Conservation (phyloP, 2,329 filamentous ascomycete genomes). For the Hirsutella thompsonii region DNA sequence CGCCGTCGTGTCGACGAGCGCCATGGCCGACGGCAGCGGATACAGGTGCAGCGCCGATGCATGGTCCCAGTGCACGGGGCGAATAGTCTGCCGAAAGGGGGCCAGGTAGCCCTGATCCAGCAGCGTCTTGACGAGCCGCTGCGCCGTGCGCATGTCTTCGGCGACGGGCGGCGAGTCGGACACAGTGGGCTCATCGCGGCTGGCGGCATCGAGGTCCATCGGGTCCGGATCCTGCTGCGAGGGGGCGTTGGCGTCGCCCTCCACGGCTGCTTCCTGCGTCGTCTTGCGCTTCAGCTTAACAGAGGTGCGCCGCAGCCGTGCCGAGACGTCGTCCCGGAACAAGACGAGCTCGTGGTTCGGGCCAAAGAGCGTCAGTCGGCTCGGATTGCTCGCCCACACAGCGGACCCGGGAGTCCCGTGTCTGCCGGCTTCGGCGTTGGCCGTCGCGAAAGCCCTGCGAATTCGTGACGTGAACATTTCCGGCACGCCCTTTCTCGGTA, state of each 20-base stretch:
- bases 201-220: slow-evolving; percentile 27
- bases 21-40: slow-evolving; percentile 72
- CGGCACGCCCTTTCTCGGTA: slow-evolving; percentile 63
- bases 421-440: slow-evolving; percentile 54
- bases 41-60: slow-evolving; percentile 67
- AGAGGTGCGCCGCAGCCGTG: slow-evolving; percentile 62
- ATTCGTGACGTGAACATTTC: slow-evolving; percentile 84
- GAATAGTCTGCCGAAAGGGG: slow-evolving; percentile 67
- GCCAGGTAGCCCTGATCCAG: slow-evolving; percentile 83
- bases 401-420: slow-evolving; percentile 37
- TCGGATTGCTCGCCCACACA: slow-evolving; percentile 82
- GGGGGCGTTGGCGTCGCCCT: slow-evolving; percentile 8
- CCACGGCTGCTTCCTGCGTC: slow-evolving; percentile 20
- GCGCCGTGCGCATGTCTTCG: slow-evolving; percentile 45
- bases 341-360: slow-evolving; percentile 78
- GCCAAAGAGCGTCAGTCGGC: slow-evolving; percentile 72
- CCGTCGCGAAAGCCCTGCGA: slow-evolving; percentile 64
- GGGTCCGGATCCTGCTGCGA: slow-evolving; percentile 11
- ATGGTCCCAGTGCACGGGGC: slow-evolving; percentile 87
- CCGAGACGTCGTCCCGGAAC: slow-evolving; percentile 76
- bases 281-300: slow-evolving; percentile 49
- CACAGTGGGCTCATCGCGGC: slow-evolving; percentile 8
- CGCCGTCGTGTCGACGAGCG: slow-evolving; percentile 71
- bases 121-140: slow-evolving; percentile 78
- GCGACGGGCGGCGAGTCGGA: slow-evolving; percentile 10